phyloP scores from a whole-genome alignment of 78 protist genomes.

The Reticulomyxa filosa region DNA sequence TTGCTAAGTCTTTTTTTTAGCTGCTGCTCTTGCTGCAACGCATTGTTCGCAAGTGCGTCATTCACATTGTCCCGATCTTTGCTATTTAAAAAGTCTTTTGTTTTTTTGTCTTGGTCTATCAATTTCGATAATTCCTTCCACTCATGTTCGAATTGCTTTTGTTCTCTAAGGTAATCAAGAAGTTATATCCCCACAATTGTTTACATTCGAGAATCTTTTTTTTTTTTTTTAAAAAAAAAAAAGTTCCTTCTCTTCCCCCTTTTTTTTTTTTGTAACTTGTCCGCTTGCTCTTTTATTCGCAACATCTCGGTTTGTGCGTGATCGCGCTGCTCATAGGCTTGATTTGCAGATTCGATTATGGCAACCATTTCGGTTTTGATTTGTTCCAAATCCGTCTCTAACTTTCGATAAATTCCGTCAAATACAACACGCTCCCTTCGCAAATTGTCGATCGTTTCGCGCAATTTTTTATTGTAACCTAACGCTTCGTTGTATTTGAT shows the following conservation, averaged over 20 bases:
- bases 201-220: too few relatives aligned
- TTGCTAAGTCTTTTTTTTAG: background rate
- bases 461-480: conserved; percentile 30
- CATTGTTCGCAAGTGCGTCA: background rate
- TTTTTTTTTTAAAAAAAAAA: too few relatives aligned
- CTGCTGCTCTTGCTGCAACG: background rate
- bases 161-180: too few relatives aligned
- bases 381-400: conserved; percentile 28
- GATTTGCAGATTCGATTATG: conserved; percentile 29
- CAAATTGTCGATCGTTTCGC: conserved; percentile 49
- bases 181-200: too few relatives aligned
- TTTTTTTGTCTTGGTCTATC: conserved; percentile 20
- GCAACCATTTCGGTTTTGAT: conserved; percentile 29
- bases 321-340: conserved; percentile 41
- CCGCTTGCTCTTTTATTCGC: too few relatives aligned
- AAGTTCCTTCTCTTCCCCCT: too few relatives aligned
- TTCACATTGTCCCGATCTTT: background rate
- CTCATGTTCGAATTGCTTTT: background rate
- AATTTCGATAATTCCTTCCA: conserved; percentile 11
- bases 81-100: conserved; percentile 12
- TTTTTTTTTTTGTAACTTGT: background rate
- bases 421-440: conserved; percentile 49
- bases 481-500: conserved; percentile 46
- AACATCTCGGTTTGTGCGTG: background rate
- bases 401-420: conserved; percentile 38